phyloP scores from a whole-genome alignment of 2,329 filamentous ascomycete genomes.

The Talaromyces rugulosus region DNA sequence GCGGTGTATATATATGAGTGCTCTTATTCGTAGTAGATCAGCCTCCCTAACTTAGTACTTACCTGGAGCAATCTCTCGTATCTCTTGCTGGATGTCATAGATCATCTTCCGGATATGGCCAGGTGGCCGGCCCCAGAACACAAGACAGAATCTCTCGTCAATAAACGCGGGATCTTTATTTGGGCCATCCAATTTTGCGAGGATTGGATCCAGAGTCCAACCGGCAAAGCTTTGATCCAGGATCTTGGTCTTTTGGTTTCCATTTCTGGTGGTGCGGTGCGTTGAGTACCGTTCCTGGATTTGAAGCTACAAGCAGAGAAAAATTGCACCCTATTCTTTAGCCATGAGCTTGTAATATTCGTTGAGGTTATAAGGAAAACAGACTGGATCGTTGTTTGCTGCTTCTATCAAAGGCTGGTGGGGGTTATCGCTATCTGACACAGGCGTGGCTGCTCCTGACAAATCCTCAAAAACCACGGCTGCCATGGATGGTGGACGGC shows the following conservation, averaged over 20 bases:
- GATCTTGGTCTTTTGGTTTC: slow-evolving; percentile 70
- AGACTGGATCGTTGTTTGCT: slow-evolving; percentile 64
- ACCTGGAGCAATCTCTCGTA: slow-evolving; percentile 66
- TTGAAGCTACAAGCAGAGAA: slow-evolving; percentile 27
- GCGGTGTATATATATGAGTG: slow-evolving; percentile 7
- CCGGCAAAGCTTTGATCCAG: slow-evolving; percentile 64
- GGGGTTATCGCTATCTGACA: slow-evolving; percentile 55
- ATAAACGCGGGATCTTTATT: slow-evolving; percentile 62
- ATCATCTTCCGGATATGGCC: slow-evolving; percentile 66
- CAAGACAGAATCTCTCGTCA: slow-evolving; percentile 76
- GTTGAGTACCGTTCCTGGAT: slow-evolving; percentile 69
- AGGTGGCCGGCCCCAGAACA: slow-evolving; percentile 84
- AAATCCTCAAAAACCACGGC: slow-evolving; percentile 33
- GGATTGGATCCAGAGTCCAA: slow-evolving; percentile 70
- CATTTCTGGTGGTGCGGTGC: slow-evolving; percentile 72
- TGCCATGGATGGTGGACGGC: slow-evolving; percentile 17
- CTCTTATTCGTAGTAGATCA: not conserved
- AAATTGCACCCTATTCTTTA: not conserved
- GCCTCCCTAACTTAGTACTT: slow-evolving; percentile 31
- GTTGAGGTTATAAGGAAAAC: slow-evolving; percentile 19
- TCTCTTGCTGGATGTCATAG: slow-evolving; percentile 61
- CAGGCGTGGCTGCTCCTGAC: slow-evolving; percentile 27
- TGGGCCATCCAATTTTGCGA: slow-evolving; percentile 64
- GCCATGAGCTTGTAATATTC: not conserved
- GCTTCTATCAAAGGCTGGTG: slow-evolving; percentile 69